phyloP scores from a whole-genome alignment of 176 grass and related monocot genomes.

The Themeda triandra region DNA sequence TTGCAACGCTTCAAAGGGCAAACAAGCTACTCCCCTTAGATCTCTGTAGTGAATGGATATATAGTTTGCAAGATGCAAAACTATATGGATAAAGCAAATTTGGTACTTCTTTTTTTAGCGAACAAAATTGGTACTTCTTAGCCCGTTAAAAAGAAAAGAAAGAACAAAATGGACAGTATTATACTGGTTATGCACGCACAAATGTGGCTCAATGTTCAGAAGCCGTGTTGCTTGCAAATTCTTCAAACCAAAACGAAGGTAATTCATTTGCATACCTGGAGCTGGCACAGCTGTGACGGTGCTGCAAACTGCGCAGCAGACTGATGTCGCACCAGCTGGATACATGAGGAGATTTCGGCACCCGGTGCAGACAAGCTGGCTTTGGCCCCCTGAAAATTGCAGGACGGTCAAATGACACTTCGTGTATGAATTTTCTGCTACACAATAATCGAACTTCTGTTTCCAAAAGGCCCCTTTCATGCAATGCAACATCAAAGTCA shows the following conservation, averaged over 20 bases:
- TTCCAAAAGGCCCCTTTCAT: background rate
- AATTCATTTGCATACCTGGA: slow-evolving; percentile 53
- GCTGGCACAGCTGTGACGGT: slow-evolving; percentile 80
- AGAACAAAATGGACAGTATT: background rate
- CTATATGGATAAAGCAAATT: background rate
- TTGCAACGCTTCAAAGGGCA: background rate
- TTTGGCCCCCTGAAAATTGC: slow-evolving; percentile 65
- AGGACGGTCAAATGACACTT: background rate
- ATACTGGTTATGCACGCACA: background rate
- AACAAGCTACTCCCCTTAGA: background rate
- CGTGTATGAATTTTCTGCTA: background rate
- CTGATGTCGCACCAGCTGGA: slow-evolving; percentile 85
- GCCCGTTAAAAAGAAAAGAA: background rate
- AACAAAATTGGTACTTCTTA: background rate
- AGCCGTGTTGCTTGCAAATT: slow-evolving; percentile 1
- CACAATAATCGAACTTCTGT: background rate
- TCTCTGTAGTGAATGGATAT: background rate
- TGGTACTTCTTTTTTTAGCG: slow-evolving; percentile 15
- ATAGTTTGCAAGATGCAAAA: slow-evolving; percentile 15
- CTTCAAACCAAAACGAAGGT: slow-evolving; percentile 8
- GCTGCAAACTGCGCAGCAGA: slow-evolving; percentile 94
- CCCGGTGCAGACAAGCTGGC: slow-evolving; percentile 87
- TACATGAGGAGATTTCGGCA: slow-evolving; percentile 95
- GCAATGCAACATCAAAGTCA: slow-evolving; percentile 8
- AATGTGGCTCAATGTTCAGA: slow-evolving; percentile 6